Evolutionary conservation across 371 early-diverging fungal species (phyloP), one percentile per base, ranked within the genome.

Genomic region (Syncephalastrum monosporum): DNA sequence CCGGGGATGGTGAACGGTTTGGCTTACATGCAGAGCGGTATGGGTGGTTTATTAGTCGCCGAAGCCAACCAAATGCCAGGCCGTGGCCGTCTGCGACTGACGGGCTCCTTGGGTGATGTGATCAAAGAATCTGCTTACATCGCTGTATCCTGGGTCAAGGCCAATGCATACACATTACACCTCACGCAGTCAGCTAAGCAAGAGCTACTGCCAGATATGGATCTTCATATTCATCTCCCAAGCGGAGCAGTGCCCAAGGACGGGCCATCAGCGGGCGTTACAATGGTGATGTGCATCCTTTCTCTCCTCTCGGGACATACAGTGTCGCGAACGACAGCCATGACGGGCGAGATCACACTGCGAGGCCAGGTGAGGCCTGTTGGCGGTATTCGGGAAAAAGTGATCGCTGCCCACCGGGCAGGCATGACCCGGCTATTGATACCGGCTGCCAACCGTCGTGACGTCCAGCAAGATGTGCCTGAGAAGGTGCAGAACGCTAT

Each of bases 311-410:
- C 85, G 5, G 80, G 75, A 25, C 64, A 62, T 43, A 60, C 74
- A 13, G 83, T 90, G 0, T 75, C 86, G 3, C 55, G 65, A 5
- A 75, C 75, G 24, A 77, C 76, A 0, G 90, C 89, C 13, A 91
- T 92, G 91, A 93, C 95, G 7, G 95, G 95, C n/a, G 95, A 94
- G 71, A 79, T 94, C 21, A 90, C 92, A 0, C 75, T 93, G 7
- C 81, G 90, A 2, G 95, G 95, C 2, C 78, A 83, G 54, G 91
- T 94, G 1, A 75, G 90, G 21, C 91, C 92, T 10, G 91, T 94
- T 6, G 95, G 95, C 1, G 93, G 95, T 7, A 86, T 94, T 65
- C 88, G 89, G 69, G 95, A 94, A 69, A 94, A 94, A 67, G 83
- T 91, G 13, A 76, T 91, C 44, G 89, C 92, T 0, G 93, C 93